A percentile compares a stretch with the other conserved stretches of the same genome.
Conservation (phyloP, 2,329 filamentous ascomycete species). For the Colletotrichum melonis region DNA sequence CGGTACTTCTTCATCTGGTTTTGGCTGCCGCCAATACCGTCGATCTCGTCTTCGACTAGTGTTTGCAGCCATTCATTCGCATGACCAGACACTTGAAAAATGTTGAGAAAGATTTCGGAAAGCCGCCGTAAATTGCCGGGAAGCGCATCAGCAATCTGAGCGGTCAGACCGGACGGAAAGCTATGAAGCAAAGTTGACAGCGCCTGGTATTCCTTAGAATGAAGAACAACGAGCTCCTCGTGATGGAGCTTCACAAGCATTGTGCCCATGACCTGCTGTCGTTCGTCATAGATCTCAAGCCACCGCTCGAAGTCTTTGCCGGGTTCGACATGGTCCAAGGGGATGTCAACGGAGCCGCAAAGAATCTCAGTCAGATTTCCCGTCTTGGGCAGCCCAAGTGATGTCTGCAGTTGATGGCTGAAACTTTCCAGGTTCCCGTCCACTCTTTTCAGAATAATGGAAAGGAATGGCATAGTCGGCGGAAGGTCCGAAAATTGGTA, state of each 20-base stretch:
- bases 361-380: slow-evolving; percentile 61
- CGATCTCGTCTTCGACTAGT: slow-evolving; percentile 96
- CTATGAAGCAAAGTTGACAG: slow-evolving; percentile 86
- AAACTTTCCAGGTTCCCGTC: slow-evolving; percentile 61
- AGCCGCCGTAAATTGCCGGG: slow-evolving; percentile 82
- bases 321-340: slow-evolving; percentile 80
- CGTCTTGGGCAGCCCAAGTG: slow-evolving; percentile 54
- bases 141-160: slow-evolving; percentile 84
- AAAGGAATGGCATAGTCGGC: slow-evolving; percentile 74
- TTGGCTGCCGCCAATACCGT: slow-evolving; percentile 84
- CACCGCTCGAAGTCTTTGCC: slow-evolving; percentile 87
- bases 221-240: slow-evolving; percentile 90
- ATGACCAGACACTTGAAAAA: slow-evolving; percentile 91
- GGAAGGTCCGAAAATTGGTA: slow-evolving; percentile 83
- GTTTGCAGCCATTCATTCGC: slow-evolving; percentile 92
- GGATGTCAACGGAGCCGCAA: slow-evolving; percentile 83
- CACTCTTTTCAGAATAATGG: slow-evolving; percentile 77
- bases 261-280: slow-evolving; percentile 81
- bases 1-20: slow-evolving; percentile 78
- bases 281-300: slow-evolving; percentile 84
- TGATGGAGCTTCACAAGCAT: slow-evolving; percentile 86
- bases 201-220: slow-evolving; percentile 85
- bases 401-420: slow-evolving; percentile 56
- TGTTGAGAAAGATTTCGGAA: slow-evolving; percentile 89
- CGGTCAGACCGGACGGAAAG: slow-evolving; percentile 85